phyloP scores from a whole-genome alignment of 2,329 filamentous ascomycete species.

The Neobulgaria alba region DNA sequence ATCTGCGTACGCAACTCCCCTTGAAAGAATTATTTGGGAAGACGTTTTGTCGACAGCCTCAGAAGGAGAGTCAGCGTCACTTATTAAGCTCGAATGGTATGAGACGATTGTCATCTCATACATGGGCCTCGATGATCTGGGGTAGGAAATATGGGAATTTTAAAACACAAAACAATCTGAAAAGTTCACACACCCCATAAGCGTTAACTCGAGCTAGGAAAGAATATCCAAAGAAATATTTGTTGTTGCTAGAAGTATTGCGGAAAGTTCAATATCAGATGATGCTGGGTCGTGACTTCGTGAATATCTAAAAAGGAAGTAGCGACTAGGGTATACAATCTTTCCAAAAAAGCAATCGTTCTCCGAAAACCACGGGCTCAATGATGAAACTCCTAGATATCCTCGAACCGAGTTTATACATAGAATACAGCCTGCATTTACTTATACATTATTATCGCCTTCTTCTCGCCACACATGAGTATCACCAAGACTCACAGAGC shows the following conservation, averaged over 20 bases:
- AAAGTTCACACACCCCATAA: neutral
- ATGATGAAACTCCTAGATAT: no score
- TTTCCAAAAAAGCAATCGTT: no score
- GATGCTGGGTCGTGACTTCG: neutral
- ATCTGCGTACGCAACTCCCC: slow-evolving; percentile 33
- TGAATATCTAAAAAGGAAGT: neutral
- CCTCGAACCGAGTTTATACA: no score
- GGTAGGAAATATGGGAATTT: neutral
- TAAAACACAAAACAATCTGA: slow-evolving; percentile 1
- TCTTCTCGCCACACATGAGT: slow-evolving; percentile 42
- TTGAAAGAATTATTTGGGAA: slow-evolving; percentile 39
- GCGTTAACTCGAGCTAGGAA: neutral
- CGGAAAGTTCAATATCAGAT: neutral
- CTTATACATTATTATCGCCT: slow-evolving; percentile 28
- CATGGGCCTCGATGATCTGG: no score
- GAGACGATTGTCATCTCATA: slow-evolving; percentile 17
- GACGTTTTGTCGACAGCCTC: slow-evolving; percentile 32
- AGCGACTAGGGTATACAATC: neutral
- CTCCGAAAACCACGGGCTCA: no score
- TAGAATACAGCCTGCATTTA: no score
- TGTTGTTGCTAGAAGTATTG: neutral
- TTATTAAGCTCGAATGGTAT: slow-evolving; percentile 20
- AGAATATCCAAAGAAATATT: neutral
- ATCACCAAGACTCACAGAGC: slow-evolving; percentile 40
- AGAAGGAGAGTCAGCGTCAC: slow-evolving; percentile 12